Percentiles rank a stretch among this genome's conserved stretches.
Conservation (phyloP, 192 early-diverging fungal species). For the Tieghemiomyces parasiticus region DNA sequence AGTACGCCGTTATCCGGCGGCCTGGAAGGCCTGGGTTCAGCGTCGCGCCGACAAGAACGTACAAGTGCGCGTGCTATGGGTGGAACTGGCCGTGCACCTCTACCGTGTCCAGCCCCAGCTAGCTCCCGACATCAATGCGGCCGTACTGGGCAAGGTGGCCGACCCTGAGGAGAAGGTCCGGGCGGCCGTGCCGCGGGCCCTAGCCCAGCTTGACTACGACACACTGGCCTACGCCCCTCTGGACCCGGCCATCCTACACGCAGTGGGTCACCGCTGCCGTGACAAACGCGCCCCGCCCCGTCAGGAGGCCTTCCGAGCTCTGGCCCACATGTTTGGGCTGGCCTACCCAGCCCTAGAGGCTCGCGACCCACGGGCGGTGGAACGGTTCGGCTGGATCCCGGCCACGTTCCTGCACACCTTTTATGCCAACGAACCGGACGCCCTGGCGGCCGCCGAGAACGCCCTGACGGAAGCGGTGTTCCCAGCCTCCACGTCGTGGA, state of each 20-base stretch:
- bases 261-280: slow-evolving; percentile 64
- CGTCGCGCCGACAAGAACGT: slow-evolving; percentile 58
- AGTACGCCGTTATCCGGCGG: slow-evolving; percentile 53
- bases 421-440: slow-evolving; percentile 73
- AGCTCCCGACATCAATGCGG: slow-evolving; percentile 48
- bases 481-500: slow-evolving; percentile 23
- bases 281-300: slow-evolving; percentile 71
- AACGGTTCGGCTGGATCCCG: slow-evolving; percentile 74
- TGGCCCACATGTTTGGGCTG: slow-evolving; percentile 57
- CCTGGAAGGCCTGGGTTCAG: slow-evolving; percentile 75
- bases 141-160: slow-evolving; percentile 46
- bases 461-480: slow-evolving; percentile 25
- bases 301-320: slow-evolving; percentile 57
- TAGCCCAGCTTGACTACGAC: slow-evolving; percentile 51
- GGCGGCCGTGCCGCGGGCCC: slow-evolving; percentile 43
- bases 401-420: slow-evolving; percentile 62
- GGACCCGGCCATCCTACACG: slow-evolving; percentile 36
- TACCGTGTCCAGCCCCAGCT: slow-evolving; percentile 59
- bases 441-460: slow-evolving; percentile 35
- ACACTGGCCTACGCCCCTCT: slow-evolving; percentile 33
- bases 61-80: slow-evolving; percentile 56
- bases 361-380: slow-evolving; percentile 34
- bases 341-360: slow-evolving; percentile 56
- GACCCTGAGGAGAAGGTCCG: slow-evolving; percentile 95
- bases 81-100: slow-evolving; percentile 43